phyloP scores from a whole-genome alignment of 2,329 filamentous ascomycete genomes.

The Colletotrichum cordylinicola region DNA sequence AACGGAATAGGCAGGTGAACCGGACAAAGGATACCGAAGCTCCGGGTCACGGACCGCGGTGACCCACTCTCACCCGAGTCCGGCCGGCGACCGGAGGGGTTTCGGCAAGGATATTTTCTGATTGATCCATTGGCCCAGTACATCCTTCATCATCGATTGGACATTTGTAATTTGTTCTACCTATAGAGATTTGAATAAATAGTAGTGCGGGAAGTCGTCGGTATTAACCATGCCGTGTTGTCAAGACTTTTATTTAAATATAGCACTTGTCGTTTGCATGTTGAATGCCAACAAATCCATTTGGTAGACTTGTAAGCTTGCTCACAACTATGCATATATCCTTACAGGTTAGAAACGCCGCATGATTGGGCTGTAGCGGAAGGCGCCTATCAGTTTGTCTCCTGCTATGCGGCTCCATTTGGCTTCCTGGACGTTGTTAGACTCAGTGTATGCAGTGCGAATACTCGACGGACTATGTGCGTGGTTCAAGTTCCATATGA shows the following conservation, averaged over 20 bases:
- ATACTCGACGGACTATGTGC: background rate
- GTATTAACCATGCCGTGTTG: background rate
- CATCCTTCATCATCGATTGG: no score
- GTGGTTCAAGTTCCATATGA: fast-evolving
- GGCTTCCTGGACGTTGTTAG: background rate
- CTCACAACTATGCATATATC: no score
- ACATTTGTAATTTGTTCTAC: background rate
- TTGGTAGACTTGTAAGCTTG: no score
- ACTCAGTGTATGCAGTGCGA: background rate
- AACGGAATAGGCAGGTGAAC: background rate
- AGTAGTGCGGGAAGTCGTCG: fast-evolving
- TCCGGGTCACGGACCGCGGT: background rate
- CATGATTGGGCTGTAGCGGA: no score
- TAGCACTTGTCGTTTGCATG: background rate
- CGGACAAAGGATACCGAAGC: background rate
- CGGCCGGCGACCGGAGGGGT: background rate
- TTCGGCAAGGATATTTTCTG: background rate
- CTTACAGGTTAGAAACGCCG: no score
- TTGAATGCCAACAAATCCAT: background rate
- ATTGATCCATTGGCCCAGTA: background rate
- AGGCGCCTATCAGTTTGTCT: no score
- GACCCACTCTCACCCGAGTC: background rate
- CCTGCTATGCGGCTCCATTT: background rate
- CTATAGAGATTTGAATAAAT: background rate
- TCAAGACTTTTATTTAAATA: fast-evolving